phyloP scores from a whole-genome alignment of 805 yeast species.

The Blastobotrys muscicola region DNA sequence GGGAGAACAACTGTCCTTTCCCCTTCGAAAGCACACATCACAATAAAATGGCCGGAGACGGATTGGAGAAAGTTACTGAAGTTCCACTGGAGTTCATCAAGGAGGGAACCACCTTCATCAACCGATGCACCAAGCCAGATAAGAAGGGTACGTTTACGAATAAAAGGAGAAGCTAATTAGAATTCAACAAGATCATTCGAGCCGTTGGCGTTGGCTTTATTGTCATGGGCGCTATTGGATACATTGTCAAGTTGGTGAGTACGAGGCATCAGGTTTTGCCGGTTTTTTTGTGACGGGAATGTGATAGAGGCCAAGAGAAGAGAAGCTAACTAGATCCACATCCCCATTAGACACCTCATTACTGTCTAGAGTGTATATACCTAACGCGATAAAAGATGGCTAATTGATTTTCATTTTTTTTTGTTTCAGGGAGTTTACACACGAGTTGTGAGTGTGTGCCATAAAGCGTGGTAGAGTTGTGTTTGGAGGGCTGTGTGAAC shows the following conservation, averaged over 20 bases:
- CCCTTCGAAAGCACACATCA: too few relatives aligned
- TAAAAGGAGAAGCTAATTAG: slow-evolving; percentile 31
- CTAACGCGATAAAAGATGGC: not conserved
- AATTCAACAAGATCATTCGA: slow-evolving; percentile 77
- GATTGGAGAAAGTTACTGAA: slow-evolving; percentile 29
- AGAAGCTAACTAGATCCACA: slow-evolving; percentile 46
- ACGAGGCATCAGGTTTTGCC: too few relatives aligned
- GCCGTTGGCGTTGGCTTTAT: slow-evolving; percentile 96
- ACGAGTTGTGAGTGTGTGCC: too few relatives aligned
- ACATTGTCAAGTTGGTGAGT: slow-evolving; percentile 71
- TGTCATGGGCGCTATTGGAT: slow-evolving; percentile 97
- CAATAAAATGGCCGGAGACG: slow-evolving; percentile 17
- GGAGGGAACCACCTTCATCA: slow-evolving; percentile 83
- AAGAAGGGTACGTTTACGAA: slow-evolving; percentile 45
- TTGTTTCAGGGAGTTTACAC: too few relatives aligned
- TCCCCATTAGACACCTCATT: slow-evolving; percentile 92
- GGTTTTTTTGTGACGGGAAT: too few relatives aligned
- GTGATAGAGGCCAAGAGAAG: too few relatives aligned
- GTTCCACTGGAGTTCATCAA: slow-evolving; percentile 84
- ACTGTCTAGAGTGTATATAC: slow-evolving; percentile 41
- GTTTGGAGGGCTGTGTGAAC: too few relatives aligned
- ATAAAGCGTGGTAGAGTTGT: too few relatives aligned
- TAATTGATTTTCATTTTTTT: too few relatives aligned
- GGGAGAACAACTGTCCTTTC: too few relatives aligned
- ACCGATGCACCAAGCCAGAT: slow-evolving; percentile 90